Base-by-base conservation (phyloP, 1,139 yeast species). In the Saccharomyces pastorianus region DNA sequence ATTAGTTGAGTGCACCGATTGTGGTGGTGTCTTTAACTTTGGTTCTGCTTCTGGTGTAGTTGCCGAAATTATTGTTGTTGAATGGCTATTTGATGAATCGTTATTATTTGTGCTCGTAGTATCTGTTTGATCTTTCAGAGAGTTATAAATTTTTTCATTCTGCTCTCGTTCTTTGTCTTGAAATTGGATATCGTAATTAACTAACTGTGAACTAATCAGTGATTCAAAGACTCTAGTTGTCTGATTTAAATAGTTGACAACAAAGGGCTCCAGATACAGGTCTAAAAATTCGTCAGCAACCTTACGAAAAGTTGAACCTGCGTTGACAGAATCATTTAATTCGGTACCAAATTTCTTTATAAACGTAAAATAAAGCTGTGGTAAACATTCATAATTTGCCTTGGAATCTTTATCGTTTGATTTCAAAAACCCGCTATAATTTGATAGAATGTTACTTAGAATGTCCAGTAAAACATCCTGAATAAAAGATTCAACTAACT, bases 391-490 rank as follows among this genome's bases (percentile, higher is more conserved):
- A 6, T 55, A 57, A 14, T 65, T 62, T 44, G 59, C 52, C n/a
- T 58, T 58, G 4, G 50, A 41, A 3, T 54, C 53, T 20, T 61
- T 49, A 26, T 20, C 55, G 9, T 47, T 47, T 9, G 55, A 51
- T 6, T 56, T 42, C 25, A 67, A 55, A 34, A 59, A 50, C 11
- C 55, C 51, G n/a, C 58, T 57, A 13, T 46, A 26, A 46, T 6
- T 46, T n/a, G 28, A 23, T n/a, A 51, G 6, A 25, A 51, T 13
- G 20, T 47, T 34, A 11, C 47, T 46, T 7, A 73, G 60, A 27
- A 68, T 62, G 9, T 59, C 64, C 8, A 79, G 66, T 51, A 79
- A 78, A 55, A 78, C 81, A 47, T 79, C 71, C 58, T 81, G 83
- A 52, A 84, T 83, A 3, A 78, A 74, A 6, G 73, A 75, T 50